Evolutionary conservation across 2,329 filamentous ascomycete genomes (phyloP).

Genomic region (Diplodia seriata): DNA sequence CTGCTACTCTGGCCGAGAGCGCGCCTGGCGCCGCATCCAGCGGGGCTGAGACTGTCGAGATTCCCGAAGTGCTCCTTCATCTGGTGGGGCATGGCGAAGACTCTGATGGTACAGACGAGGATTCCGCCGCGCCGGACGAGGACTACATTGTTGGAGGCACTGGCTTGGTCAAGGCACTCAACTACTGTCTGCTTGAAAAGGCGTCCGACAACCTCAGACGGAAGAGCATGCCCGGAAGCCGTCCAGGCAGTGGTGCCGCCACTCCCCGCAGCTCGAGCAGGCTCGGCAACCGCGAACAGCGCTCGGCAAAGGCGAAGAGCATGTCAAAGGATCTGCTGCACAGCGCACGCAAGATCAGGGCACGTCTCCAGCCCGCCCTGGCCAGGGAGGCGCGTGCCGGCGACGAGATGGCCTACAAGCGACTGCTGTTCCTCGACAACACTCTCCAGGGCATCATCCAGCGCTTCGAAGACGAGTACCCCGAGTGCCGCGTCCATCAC

Average conservation of each 20-base stretch:
- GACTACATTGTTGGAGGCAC: slow-evolving; percentile 97
- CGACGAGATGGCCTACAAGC: slow-evolving; percentile 79
- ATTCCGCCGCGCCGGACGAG: slow-evolving; percentile 78
- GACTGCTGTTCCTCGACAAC: slow-evolving; percentile 83
- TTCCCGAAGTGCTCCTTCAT: slow-evolving; percentile 86
- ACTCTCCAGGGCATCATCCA: slow-evolving; percentile 91
- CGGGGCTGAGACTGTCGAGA: slow-evolving; percentile 50
- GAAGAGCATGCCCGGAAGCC: slow-evolving; percentile 37
- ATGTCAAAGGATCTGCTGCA: slow-evolving; percentile 91
- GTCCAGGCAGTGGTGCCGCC: slow-evolving; percentile 58
- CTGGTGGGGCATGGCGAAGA: slow-evolving; percentile 75
- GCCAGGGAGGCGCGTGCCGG: slow-evolving; percentile 73
- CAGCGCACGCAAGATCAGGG: slow-evolving; percentile 86
- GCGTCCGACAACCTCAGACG: slow-evolving; percentile 60
- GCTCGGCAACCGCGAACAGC: slow-evolving; percentile 35
- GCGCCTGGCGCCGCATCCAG: slow-evolving; percentile 54
- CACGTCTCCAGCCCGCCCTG: slow-evolving; percentile 82
- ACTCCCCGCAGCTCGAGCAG: slow-evolving; percentile 56
- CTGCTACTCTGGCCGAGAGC: slow-evolving; percentile 44
- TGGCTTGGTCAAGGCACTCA: slow-evolving; percentile 90
- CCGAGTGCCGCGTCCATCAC: slow-evolving; percentile 73
- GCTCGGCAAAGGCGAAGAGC: slow-evolving; percentile 76
- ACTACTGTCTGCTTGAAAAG: slow-evolving; percentile 86
- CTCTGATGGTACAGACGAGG: slow-evolving; percentile 62
- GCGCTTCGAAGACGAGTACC: slow-evolving; percentile 95